Evolutionary conservation across 1,284 basidiomycete genomes (phyloP), one percentile per base, ranked within the genome.

Genomic region (Apiotrichum siamense): DNA sequence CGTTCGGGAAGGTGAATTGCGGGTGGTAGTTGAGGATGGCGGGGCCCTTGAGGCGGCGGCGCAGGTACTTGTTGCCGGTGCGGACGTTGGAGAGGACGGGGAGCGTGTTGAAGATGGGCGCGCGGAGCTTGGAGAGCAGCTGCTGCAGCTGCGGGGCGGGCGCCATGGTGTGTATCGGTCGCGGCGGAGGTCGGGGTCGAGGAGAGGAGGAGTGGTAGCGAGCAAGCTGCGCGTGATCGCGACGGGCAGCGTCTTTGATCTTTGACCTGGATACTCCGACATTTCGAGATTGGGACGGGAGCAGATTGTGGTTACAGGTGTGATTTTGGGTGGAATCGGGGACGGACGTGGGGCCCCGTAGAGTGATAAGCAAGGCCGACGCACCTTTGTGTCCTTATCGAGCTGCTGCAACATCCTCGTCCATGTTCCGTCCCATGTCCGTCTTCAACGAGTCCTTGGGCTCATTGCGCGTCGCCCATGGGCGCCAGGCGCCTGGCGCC

Each of bases 11-110:
- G 3, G 41, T 49, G 27, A 55, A 31, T 47, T 58, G 33, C n/a
- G 61, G 63, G 52, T 64, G 88, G 76, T 92, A 93, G 17, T 79
- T 75, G 59, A 84, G 69, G 81, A 91, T 85, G 41, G 84, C 78
- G 0, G 87, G 87, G 0, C 88, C 88, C 2, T 82, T 80, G 31
- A 92, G 79, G 7, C 83, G 79, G 25, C 79, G 77, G 35, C 84
- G 82, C 43, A 92, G 81, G 76, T 91, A 87, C 73, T 92, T 92
- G 20, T 86, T 83, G 29, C 89, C 89, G 0, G 86, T 89, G 24
- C 89, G 83, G 7, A 81, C 68, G 37, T 81, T 82, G 5, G 79
- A 79, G 0, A 88, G 88, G 72, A 92, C 93, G 72, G 85, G 88
- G 3, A 84, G 78, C 6, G 88, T 91, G 68, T 88, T 81, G 69